Base-by-base conservation (phyloP, 1,284 basidiomycete species). In the Inonotus obliquus region DNA sequence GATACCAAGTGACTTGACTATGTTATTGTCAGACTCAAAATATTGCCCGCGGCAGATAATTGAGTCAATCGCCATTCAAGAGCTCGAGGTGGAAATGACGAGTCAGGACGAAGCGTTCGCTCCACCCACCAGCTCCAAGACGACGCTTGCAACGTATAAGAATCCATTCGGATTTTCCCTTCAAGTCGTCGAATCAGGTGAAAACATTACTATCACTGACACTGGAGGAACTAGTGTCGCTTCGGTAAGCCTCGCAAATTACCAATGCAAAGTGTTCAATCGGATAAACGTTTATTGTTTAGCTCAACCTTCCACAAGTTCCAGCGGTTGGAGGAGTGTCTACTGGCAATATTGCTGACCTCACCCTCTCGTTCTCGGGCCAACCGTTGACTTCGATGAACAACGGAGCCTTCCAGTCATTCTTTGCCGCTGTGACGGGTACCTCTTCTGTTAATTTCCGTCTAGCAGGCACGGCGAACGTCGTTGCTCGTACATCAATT, bases 81-180 rank as follows among this genome's bases (percentile, higher is more conserved):
- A 91, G 70, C 74, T 92, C 45, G 77, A 76, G 29, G 72, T 89
- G 29, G 78, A 74, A 1, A 76, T 90, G 72, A 75, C 79, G 21
- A 77, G 75, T 5, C 76, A 78, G 53, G 76, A 77, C 54, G 75
- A 88, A 68, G 76, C 81, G 0, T 88, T 83, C 66, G 79, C 81
- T 2, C 85, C 87, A 0, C 72, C 79, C n/a, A 75, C 84, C 0
- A 80, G 82, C 66, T 89, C 87, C 25, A 77, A 83, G 60, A 74
- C 77, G 60, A 87, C 87, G 0, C 65, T 86, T 2, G 89, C 87
- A 14, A 75, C 79, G 63, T 90, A 88, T 70, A 83, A 82, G 72
- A 92, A 91, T 72, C 90, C 90, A 1, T 91, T 92, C 72, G 85
- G 83, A 10, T 92, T 92, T 74, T 82, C 83, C 21, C 71, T 92